A percentile compares a stretch with the other conserved stretches of the same genome.
These are phyloP conservation scores for Piloderma croceum DNA, from an alignment of 768 basidiomycete genomes.

Conservation along the genomic window DNA sequence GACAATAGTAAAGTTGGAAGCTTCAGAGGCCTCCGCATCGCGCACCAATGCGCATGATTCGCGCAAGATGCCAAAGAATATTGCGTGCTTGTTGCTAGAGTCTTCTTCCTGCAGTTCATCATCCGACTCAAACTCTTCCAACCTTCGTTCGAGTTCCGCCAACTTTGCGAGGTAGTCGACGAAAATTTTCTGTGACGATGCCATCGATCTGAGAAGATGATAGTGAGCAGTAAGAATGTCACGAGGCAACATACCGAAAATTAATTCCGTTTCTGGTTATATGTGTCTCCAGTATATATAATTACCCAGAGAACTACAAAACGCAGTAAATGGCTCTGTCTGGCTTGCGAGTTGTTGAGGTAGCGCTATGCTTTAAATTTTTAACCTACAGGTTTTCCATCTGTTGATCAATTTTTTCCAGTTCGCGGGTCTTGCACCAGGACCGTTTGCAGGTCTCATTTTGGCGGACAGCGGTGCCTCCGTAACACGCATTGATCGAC, in stretches of 20 bases:
- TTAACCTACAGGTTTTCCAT: neutral
- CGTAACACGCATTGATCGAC: conserved; percentile 70
- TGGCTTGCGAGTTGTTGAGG: conserved; percentile 50
- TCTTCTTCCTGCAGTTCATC: neutral
- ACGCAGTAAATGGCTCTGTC: conserved; percentile 37
- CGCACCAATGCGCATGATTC: neutral
- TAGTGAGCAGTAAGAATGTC: no score
- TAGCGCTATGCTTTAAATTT: neutral
- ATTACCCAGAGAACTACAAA: neutral
- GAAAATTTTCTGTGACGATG: no score
- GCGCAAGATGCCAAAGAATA: neutral
- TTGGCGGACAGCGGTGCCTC: conserved; percentile 77
- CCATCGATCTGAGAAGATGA: no score
- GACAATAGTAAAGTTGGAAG: neutral
- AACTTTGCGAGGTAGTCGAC: neutral
- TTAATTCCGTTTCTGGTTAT: no score
- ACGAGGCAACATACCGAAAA: no score
- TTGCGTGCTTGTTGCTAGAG: neutral
- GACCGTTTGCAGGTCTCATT: conserved; percentile 71
- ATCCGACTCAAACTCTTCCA: neutral
- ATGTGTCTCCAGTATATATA: no score
- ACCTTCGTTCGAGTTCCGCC: neutral
- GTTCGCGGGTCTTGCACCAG: conserved; percentile 82
- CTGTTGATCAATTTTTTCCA: conserved; percentile 19
- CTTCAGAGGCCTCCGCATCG: neutral